phyloP scores from a whole-genome alignment of 2,329 filamentous ascomycete genomes.

The Arthrinium puccinioides region DNA sequence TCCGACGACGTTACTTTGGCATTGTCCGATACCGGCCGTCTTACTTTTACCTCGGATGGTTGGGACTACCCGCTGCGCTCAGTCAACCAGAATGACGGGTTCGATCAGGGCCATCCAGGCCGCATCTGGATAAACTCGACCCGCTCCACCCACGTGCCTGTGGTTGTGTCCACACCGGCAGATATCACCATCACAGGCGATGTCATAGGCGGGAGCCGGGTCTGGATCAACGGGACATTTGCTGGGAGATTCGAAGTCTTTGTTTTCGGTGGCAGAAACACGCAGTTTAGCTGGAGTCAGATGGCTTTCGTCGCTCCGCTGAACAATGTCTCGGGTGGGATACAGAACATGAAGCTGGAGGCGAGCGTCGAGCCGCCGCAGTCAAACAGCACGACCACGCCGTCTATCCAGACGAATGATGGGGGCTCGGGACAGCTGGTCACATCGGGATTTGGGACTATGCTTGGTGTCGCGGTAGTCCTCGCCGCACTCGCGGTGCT shows the following conservation, averaged over 20 bases:
- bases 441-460: no score
- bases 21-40: conserved; percentile 23
- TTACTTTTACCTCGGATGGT: conserved; percentile 33
- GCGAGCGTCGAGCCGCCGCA: neutral
- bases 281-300: conserved; percentile 45
- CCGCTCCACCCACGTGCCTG: conserved; percentile 33
- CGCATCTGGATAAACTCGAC: conserved; percentile 45
- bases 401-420: neutral
- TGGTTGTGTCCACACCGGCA: conserved; percentile 24
- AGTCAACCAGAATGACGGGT: conserved; percentile 32
- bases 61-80: conserved; percentile 41
- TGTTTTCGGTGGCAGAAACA: conserved; percentile 44
- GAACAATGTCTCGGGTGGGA: conserved; percentile 15
- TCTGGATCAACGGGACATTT: conserved; percentile 38
- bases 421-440: no score
- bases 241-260: conserved; percentile 46
- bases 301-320: conserved; percentile 49
- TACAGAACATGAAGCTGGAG: conserved; percentile 2
- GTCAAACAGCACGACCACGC: neutral
- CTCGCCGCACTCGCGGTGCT: no score
- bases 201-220: conserved; percentile 35
- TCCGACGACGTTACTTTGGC: conserved; percentile 34
- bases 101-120: conserved; percentile 38
- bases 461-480: no score
- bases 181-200: conserved; percentile 36